Base-by-base conservation (phyloP, 83 land plant species). In the Thuja plicata region DNA sequence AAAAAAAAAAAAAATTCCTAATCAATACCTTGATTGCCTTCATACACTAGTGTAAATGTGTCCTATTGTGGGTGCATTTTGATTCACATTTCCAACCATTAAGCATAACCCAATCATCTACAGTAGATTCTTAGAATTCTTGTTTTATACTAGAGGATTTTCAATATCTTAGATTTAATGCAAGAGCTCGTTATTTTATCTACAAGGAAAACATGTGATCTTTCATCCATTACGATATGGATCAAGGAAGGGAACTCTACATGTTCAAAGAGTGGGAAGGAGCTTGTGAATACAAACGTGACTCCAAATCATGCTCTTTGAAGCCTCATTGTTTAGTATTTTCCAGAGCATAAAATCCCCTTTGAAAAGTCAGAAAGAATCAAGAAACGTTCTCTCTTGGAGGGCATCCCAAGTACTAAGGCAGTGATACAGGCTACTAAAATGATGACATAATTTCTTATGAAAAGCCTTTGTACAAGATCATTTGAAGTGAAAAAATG, bases 191-290 rank as follows among this genome's bases (percentile, higher is more conserved):
- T 96, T 19, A 95, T 92, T 2, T 88, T 95, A 8, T 83, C 95
- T 1, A 96, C 98, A 0, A 96, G 98, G 2, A 96, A 95, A 86
- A 96, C 98, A 0, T 96, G 95, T 82, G 96, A 96, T 88, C 92
- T 96, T 0, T 24, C 87, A 8, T 41, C 43, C 43, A 41, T 41
- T 41, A 41, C 43, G 3, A 41, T 1, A 41, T 41, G 43, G 43
- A 41, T 41, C 43, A 41, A 41, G 43, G 43, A 41, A 41, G 43
- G 43, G 3, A 1, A 41, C 43, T 41, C 43, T 24, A 92, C 90
- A 46, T 96, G 98, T 90, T 95, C 96, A 17, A 95, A 93, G 79
- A 95, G 92, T 38, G 96, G 98, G 30, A 89, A 93, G 88, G 90
- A 82, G 89, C 94, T 96, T 10, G 46, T 87, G 13, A 89, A 48